These are phyloP conservation scores for Umbelopsis sp. DNA, from an alignment of 371 early-diverging fungal species.

Conservation along the genomic window DNA sequence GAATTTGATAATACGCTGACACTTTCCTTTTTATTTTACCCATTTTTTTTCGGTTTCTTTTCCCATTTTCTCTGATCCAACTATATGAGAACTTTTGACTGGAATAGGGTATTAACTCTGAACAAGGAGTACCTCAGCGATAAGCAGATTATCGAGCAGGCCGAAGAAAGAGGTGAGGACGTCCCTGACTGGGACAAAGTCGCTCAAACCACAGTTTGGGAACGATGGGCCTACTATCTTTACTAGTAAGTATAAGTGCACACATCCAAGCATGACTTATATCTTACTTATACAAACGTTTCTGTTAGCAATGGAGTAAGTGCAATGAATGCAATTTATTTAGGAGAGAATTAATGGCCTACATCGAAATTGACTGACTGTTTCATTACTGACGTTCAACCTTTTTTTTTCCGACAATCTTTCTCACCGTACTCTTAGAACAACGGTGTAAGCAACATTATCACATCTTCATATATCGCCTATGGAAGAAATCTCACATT, in stretches of 20 bases:
- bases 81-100: constrained; percentile 2
- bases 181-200: constrained; percentile 33
- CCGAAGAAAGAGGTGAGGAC: constrained; percentile 9
- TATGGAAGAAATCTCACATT: neutral
- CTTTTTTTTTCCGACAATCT: neutral
- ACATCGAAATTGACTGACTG: neutral
- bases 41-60: neutral
- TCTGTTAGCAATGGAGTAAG: constrained; percentile 32
- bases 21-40: neutral
- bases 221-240: constrained; percentile 36
- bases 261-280: no score
- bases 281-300: neutral
- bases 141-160: constrained; percentile 4
- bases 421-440: constrained; percentile 19
- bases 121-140: constrained; percentile 6
- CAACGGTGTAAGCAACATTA: constrained; percentile 26
- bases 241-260: constrained; percentile 30
- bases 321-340: neutral
- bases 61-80: neutral
- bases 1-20: neutral
- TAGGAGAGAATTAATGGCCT: neutral
- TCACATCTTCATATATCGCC: neutral
- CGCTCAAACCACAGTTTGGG: constrained; percentile 33
- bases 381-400: neutral
- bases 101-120: constrained; percentile 18